phyloP scores from a whole-genome alignment of 2,329 filamentous ascomycete genomes.

The Botrytis aclada region DNA sequence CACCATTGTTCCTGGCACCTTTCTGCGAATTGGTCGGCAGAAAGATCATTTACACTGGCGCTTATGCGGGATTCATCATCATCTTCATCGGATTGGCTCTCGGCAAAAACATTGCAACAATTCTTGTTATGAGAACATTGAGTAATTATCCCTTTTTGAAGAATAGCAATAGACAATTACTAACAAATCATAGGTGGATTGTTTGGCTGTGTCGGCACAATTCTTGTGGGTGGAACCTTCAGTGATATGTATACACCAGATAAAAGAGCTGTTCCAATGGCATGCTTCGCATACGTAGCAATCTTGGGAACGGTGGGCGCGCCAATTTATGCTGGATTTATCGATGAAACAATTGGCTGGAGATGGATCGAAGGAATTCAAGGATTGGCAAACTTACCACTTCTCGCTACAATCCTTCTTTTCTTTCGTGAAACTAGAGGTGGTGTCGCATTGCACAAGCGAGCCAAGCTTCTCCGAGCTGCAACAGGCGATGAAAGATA shows the following conservation, averaged over 20 bases:
- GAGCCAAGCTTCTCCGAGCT: constrained; percentile 63
- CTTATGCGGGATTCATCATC: constrained; percentile 43
- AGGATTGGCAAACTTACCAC: constrained; percentile 61
- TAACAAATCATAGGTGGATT: constrained; percentile 49
- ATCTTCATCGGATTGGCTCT: constrained; percentile 63
- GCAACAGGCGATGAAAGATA: constrained; percentile 58
- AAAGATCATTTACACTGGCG: constrained; percentile 72
- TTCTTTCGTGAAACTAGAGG: constrained; percentile 80
- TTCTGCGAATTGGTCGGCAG: constrained; percentile 84
- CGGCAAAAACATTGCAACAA: constrained; percentile 66
- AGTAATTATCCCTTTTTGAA: constrained; percentile 29
- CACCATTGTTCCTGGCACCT: constrained; percentile 82
- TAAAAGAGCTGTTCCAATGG: constrained; percentile 83
- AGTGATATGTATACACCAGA: constrained; percentile 77
- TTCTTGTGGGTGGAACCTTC: constrained; percentile 81
- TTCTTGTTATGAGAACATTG: constrained; percentile 65
- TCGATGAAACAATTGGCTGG: constrained; percentile 64
- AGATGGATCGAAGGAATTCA: constrained; percentile 88
- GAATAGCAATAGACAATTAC: constrained; percentile 25
- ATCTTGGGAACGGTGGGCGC: constrained; percentile 71
- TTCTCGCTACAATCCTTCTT: constrained; percentile 63
- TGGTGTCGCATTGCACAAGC: constrained; percentile 71
- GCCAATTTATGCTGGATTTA: constrained; percentile 60
- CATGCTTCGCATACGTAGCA: constrained; percentile 70
- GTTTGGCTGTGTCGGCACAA: constrained; percentile 65